Base-by-base conservation (phyloP, 2,329 filamentous ascomycete species). In the Phyllosticta ampelicida region DNA sequence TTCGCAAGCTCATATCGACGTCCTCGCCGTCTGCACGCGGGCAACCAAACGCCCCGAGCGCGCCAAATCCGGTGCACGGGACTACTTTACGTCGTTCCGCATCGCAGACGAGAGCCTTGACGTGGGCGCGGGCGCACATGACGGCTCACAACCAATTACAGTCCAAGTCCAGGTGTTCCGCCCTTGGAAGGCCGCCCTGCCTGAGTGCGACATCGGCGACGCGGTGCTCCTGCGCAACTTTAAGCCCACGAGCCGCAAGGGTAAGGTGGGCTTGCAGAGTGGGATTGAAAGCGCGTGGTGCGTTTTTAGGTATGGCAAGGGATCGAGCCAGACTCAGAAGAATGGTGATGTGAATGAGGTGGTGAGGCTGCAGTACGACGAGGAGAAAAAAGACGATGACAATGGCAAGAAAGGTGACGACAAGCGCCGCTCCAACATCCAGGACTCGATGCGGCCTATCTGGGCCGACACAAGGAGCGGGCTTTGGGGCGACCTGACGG, bases 241-340 rank as follows among this genome's bases (percentile, higher is more conserved):
- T 52, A 60, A 55, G 0, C 76, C 78, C n/a, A 73, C 71, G 63
- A 73, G 68, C 13, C 61, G 68, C 16, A 73, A 74, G 53, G 63
- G 67, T n/a, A 67, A 53, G 65, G 66, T 62, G 16, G 60, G 56
- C 51, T 53, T 79, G 9, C 55, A 73, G 9, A 77, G 73, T 30
- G 68, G 65, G 1, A 75, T 76, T 5, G 70, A 72, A 53, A 75
- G 73, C 56, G 69, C 68, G 2, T 79, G 77, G 77, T 77, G 74
- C 59, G 76, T 78, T 2, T 79, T 76, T 74, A 65, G 73, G 3
- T 75, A 64, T 56, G 65, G 63, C 0, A 51, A 54, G 44, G 6
- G 18, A 16, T 18, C n/a, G 19, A 26, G 3, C 13, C n/a, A 51
- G 49, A 11, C 9, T 10, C 49, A 21, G 5, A 16, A 9, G 3